Conservation (phyloP, 768 basidiomycete species). For the Boletus bicolor region DNA sequence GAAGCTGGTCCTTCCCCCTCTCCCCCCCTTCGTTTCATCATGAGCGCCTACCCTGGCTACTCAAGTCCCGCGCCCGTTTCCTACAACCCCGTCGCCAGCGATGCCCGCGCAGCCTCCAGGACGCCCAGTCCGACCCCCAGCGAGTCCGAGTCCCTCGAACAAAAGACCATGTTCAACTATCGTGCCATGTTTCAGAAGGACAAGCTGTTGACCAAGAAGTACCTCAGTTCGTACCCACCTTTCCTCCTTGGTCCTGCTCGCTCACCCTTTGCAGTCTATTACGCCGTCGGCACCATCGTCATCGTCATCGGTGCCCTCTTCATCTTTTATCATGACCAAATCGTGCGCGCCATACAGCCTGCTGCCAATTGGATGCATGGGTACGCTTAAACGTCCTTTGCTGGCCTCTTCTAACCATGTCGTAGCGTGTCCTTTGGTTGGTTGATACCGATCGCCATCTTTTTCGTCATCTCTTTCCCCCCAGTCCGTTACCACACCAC, state of each 20-base stretch:
- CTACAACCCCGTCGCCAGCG: slow-evolving; percentile 14
- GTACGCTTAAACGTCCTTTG: slow-evolving; percentile 24
- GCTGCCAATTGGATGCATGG: slow-evolving; percentile 44
- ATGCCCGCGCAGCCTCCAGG: slow-evolving; percentile 27
- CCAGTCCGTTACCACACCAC: slow-evolving; percentile 45
- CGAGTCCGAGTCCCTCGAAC: slow-evolving; percentile 45
- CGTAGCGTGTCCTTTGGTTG: slow-evolving; percentile 58
- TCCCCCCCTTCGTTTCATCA: not conserved
- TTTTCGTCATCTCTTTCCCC: slow-evolving; percentile 85
- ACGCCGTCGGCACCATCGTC: slow-evolving; percentile 46
- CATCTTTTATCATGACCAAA: slow-evolving; percentile 60
- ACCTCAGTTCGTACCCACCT: slow-evolving; percentile 47
- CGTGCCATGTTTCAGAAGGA: slow-evolving; percentile 40
- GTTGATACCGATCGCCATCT: slow-evolving; percentile 74
- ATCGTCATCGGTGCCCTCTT: slow-evolving; percentile 51
- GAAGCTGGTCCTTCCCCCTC: slow-evolving; percentile 2
- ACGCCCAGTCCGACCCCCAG: slow-evolving; percentile 68
- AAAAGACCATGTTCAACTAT: slow-evolving; percentile 44
- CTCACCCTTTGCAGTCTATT: slow-evolving; percentile 38
- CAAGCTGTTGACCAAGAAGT: slow-evolving; percentile 56
- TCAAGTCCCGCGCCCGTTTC: not conserved
- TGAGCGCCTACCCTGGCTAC: slow-evolving; percentile 14
- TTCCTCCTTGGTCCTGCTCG: not conserved
- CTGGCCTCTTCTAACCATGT: not conserved
- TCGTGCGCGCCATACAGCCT: slow-evolving; percentile 46